Evolutionary conservation across 106 monocot genomes (phyloP).

Genomic region (Dendrobium catenatum): DNA sequence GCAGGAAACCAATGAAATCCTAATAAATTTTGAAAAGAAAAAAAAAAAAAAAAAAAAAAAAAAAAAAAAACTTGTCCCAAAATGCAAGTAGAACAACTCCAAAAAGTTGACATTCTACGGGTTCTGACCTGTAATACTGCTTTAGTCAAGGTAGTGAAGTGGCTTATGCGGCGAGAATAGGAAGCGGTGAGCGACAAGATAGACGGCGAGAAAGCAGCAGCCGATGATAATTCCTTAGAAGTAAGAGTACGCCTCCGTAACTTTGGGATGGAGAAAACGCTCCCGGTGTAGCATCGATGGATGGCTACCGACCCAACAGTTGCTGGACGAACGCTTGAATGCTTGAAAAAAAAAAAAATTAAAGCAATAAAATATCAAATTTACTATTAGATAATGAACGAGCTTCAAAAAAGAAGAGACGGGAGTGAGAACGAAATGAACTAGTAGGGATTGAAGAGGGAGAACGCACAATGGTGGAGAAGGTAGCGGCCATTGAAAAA

Average conservation of each 20-base stretch:
- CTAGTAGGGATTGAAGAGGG: neutral
- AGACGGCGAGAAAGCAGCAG: neutral
- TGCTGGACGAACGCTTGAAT: slow-evolving; percentile 18
- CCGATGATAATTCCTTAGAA: slow-evolving; percentile 8
- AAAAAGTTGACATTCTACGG: neutral
- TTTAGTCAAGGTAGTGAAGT: slow-evolving; percentile 8
- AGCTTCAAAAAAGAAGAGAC: neutral
- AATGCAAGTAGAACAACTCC: neutral
- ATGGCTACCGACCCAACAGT: slow-evolving; percentile 7
- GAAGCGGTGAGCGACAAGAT: neutral
- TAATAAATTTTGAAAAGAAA: neutral
- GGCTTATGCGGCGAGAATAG: neutral
- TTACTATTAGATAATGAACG: neutral
- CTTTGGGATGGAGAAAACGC: neutral
- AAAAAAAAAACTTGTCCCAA: too few species aligned
- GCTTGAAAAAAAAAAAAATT: neutral
- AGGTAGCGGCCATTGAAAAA: slow-evolving; percentile 42
- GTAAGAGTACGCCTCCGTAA: neutral
- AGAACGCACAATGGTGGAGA: slow-evolving; percentile 26
- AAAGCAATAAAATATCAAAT: neutral
- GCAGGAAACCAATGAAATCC: neutral
- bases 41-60: too few species aligned
- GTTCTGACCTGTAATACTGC: slow-evolving; percentile 36
- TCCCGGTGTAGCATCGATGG: neutral
- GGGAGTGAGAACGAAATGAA: neutral